phyloP scores from a whole-genome alignment of 257 asterid genomes.

The Plectranthus barbatus region DNA sequence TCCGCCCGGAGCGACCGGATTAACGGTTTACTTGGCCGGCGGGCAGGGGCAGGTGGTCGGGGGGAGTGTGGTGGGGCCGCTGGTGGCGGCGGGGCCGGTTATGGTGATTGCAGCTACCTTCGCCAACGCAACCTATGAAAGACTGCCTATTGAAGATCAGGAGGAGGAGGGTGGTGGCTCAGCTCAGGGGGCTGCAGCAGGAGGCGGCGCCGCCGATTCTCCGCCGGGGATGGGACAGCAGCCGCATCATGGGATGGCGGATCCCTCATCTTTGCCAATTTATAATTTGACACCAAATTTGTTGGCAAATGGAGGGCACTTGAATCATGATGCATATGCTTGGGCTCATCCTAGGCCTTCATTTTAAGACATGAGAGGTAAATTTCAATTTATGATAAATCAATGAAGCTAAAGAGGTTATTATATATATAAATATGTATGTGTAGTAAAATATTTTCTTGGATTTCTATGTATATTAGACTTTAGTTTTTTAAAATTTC shows the following conservation, averaged over 20 bases:
- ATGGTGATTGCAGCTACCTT: slow-evolving; percentile 37
- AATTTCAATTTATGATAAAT: background rate
- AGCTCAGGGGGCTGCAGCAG: slow-evolving; percentile 7
- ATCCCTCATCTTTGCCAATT: slow-evolving; percentile 25
- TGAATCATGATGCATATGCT: slow-evolving; percentile 39
- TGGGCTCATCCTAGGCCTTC: slow-evolving; percentile 38
- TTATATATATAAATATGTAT: background rate
- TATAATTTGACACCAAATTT: slow-evolving; percentile 38
- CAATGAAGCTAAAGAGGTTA: too few species aligned
- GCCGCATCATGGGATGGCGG: slow-evolving; percentile 22
- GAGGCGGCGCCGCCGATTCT: slow-evolving; percentile 14
- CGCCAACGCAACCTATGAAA: slow-evolving; percentile 33
- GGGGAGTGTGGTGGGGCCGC: too few species aligned
- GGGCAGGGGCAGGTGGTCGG: too few species aligned
- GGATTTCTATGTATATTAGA: slow-evolving; percentile 12
- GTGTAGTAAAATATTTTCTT: background rate
- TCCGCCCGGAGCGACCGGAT: slow-evolving; percentile 33
- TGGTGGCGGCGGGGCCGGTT: slow-evolving; percentile 37
- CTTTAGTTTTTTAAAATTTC: background rate
- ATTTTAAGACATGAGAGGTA: slow-evolving; percentile 13
- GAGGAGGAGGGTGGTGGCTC: slow-evolving; percentile 31
- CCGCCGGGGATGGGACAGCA: slow-evolving; percentile 23
- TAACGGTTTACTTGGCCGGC: slow-evolving; percentile 29
- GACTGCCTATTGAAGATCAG: slow-evolving; percentile 36
- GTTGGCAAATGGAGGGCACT: slow-evolving; percentile 29